Conservation (phyloP, 2,329 filamentous ascomycete genomes). For the Cytospora paraplurivora region DNA sequence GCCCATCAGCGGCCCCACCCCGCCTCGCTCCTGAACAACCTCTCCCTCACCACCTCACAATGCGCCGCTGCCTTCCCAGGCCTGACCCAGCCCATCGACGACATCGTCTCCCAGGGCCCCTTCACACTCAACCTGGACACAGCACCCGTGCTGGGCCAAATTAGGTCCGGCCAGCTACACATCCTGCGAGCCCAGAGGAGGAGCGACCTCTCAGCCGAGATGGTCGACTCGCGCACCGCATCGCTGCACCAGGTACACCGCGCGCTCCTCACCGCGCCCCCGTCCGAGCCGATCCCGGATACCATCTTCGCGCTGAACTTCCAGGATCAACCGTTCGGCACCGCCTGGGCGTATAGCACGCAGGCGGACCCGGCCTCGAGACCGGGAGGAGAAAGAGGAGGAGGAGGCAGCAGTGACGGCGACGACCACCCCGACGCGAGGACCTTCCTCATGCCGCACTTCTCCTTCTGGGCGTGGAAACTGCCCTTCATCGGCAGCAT, state of each 20-base stretch:
- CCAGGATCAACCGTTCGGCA: constrained; percentile 49
- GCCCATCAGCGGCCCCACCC: constrained; percentile 13
- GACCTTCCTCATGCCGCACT: constrained; percentile 57
- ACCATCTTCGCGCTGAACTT: constrained; percentile 56
- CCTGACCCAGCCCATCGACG: constrained; percentile 49
- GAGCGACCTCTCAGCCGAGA: constrained; percentile 46
- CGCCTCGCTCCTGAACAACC: constrained; percentile 37
- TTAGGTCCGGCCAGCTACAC: constrained; percentile 47
- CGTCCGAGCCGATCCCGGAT: constrained; percentile 46
- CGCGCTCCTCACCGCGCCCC: constrained; percentile 52
- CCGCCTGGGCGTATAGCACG: constrained; percentile 51
- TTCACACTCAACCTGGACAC: constrained; percentile 45
- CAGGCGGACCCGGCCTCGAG: constrained; percentile 42
- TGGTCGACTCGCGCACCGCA: constrained; percentile 52
- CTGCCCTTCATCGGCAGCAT: constrained; percentile 52
- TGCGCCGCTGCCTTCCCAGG: constrained; percentile 50
- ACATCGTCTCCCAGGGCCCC: constrained; percentile 46
- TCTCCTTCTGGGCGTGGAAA: constrained; percentile 57
- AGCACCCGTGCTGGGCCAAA: constrained; percentile 45
- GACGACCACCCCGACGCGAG: constrained; percentile 34
- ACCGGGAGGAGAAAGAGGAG: too few relatives aligned
- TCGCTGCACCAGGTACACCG: constrained; percentile 56
- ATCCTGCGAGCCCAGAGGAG: constrained; percentile 47
- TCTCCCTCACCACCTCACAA: constrained; percentile 45
- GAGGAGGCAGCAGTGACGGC: too few relatives aligned